phyloP scores from a whole-genome alignment of 805 yeast species.

The Candida silvatica region DNA sequence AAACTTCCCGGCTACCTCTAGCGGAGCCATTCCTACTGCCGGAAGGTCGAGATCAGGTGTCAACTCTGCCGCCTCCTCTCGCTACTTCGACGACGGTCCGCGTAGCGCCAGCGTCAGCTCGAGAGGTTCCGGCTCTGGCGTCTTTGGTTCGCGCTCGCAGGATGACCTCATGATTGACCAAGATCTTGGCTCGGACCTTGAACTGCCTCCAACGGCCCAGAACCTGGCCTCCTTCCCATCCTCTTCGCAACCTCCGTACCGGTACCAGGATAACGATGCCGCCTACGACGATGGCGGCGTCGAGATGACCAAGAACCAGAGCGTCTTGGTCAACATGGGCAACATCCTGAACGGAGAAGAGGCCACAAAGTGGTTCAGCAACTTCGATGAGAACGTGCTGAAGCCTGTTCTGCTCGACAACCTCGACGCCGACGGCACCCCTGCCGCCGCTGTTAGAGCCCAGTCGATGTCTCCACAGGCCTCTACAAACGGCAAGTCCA shows the following conservation, averaged over 20 bases:
- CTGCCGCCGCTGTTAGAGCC: too few relatives aligned
- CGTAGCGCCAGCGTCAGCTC: constrained; percentile 12
- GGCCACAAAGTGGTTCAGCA: constrained; percentile 85
- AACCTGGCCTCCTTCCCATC: constrained; percentile 12
- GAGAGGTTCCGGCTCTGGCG: constrained; percentile 13
- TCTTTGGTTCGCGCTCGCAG: too few relatives aligned
- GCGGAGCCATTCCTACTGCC: constrained; percentile 1
- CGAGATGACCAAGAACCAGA: too few relatives aligned
- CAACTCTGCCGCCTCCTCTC: constrained; percentile 9
- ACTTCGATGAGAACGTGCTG: constrained; percentile 86
- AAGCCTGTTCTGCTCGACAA: constrained; percentile 84
- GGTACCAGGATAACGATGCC: background rate
- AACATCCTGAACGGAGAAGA: constrained; percentile 43
- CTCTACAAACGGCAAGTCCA: too few relatives aligned
- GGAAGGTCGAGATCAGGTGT: too few relatives aligned
- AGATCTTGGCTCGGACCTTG: constrained; percentile 25
- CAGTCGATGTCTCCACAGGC: too few relatives aligned
- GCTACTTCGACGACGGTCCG: constrained; percentile 15
- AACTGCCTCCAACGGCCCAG: constrained; percentile 25
- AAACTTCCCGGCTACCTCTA: background rate
- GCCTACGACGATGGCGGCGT: background rate
- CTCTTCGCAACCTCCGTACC: constrained; percentile 15
- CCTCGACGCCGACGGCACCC: constrained; percentile 22
- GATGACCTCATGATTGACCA: constrained; percentile 23
- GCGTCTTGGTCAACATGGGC: constrained; percentile 11